Evolutionary conservation across 331 rosid genomes (phyloP).

Genomic region (Acacia concinna): DNA sequence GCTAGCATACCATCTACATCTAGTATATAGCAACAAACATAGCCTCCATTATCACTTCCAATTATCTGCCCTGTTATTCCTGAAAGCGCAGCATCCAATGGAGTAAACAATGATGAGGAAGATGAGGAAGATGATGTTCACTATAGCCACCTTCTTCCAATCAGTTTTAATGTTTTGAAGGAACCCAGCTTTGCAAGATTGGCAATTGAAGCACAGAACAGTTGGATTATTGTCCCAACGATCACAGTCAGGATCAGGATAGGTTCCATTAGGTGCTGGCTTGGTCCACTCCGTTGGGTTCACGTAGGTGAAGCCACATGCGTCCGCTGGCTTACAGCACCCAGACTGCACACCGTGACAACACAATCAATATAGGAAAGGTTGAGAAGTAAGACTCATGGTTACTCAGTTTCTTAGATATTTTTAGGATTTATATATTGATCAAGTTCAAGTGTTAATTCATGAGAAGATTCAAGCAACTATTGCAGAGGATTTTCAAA

Average conservation of each 20-base stretch:
- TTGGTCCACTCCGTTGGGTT: conserved; percentile 61
- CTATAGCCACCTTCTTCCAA: conserved; percentile 83
- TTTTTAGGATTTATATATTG: neutral
- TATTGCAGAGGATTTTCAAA: neutral
- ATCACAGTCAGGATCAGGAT: conserved; percentile 56
- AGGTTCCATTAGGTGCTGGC: neutral
- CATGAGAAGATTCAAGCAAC: neutral
- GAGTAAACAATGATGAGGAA: conserved; percentile 77
- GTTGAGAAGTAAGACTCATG: neutral
- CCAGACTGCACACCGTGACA: conserved; percentile 89
- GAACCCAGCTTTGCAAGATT: conserved; percentile 94
- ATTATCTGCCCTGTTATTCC: conserved; percentile 70
- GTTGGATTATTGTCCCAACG: conserved; percentile 54
- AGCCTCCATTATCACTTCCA: conserved; percentile 34
- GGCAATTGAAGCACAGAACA: conserved; percentile 72
- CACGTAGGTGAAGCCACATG: conserved; percentile 47
- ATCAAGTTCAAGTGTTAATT: neutral
- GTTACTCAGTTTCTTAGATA: neutral
- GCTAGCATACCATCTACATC: conserved; percentile 32
- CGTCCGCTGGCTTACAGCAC: conserved; percentile 82
- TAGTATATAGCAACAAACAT: neutral
- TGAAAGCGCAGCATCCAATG: conserved; percentile 87
- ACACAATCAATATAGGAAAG: neutral
- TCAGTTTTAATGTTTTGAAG: conserved; percentile 67
- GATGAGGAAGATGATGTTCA: conserved; percentile 70